Percentiles rank a stretch among this genome's conserved stretches.
These are phyloP conservation scores for Cutaneotrichosporon dermatis DNA, from an alignment of 1,284 basidiomycete genomes.

Conservation along the genomic window DNA sequence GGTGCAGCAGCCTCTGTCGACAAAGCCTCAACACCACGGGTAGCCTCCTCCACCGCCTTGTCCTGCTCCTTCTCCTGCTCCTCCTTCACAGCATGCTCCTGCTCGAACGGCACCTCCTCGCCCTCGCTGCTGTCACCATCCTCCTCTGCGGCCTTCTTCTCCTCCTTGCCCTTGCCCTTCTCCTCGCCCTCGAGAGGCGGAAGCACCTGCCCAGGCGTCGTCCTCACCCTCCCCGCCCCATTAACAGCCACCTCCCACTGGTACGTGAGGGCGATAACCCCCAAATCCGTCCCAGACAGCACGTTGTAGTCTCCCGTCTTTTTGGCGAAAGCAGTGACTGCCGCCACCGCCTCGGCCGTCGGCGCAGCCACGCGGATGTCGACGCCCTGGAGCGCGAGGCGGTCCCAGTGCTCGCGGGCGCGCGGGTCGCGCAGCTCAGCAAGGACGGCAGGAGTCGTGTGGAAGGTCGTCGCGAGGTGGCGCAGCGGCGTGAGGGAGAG, in stretches of 20 bases:
- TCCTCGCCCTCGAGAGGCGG: constrained; percentile 10
- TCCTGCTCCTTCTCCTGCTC: too few species aligned
- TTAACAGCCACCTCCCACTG: constrained; percentile 61
- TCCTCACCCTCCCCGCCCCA: constrained; percentile 53
- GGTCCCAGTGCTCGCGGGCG: constrained; percentile 77
- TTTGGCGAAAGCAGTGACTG: constrained; percentile 86
- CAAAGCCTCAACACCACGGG: constrained; percentile 4
- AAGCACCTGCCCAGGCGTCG: constrained; percentile 50
- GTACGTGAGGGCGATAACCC: constrained; percentile 84
- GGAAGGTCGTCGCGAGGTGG: constrained; percentile 72
- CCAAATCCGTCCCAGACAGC: constrained; percentile 84
- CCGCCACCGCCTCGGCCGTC: constrained; percentile 64
- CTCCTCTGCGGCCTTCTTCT: constrained; percentile 45
- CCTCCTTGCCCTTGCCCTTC: constrained; percentile 48
- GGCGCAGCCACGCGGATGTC: constrained; percentile 70
- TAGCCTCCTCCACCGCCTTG: constrained; percentile 7
- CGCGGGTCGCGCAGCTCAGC: constrained; percentile 81
- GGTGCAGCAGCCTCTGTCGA: constrained; percentile 3
- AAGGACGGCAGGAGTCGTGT: constrained; percentile 84
- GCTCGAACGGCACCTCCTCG: constrained; percentile 18
- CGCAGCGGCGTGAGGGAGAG: constrained; percentile 78
- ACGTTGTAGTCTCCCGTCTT: constrained; percentile 96
- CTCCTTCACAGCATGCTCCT: neutral
- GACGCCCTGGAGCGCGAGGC: constrained; percentile 60
- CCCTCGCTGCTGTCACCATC: constrained; percentile 17